Evolutionary conservation across 2,329 filamentous ascomycete species (phyloP).

Genomic region (Fusarium transvaalense): DNA sequence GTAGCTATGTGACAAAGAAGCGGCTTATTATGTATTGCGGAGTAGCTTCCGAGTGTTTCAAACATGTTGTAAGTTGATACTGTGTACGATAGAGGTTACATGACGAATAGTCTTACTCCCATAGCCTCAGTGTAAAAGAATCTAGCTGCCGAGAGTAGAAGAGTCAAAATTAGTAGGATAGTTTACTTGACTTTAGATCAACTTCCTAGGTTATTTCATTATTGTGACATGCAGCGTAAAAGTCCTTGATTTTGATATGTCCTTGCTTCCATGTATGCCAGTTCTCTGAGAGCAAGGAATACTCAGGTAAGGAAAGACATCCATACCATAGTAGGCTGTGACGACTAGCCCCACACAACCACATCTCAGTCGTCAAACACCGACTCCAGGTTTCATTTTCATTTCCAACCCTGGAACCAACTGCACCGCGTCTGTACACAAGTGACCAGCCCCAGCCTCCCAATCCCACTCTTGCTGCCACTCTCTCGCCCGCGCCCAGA

Average conservation of each 20-base stretch:
- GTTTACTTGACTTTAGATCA: no score
- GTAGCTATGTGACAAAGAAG: no score
- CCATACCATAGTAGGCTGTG: no score
- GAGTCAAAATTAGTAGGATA: not conserved
- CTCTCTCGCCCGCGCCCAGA: conserved; percentile 27
- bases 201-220: not conserved
- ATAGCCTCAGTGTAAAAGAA: not conserved
- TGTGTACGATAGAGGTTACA: not conserved
- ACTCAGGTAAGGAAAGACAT: not conserved
- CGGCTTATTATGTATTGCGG: no score
- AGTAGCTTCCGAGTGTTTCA: no score
- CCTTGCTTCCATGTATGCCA: no score
- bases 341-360: conserved; percentile 43
- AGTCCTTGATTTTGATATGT: not conserved
- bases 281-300: not conserved
- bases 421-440: conserved; percentile 47
- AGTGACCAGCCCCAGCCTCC: conserved; percentile 44
- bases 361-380: conserved; percentile 39
- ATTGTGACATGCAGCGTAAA: not conserved
- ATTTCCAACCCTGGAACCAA: conserved; percentile 46
- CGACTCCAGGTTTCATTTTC: conserved; percentile 44
- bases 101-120: not conserved
- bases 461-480: conserved; percentile 21
- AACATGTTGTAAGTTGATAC: not conserved
- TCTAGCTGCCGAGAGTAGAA: not conserved